Evolutionary conservation across 2,329 filamentous ascomycete genomes (phyloP).

Genomic region (Purpureocillium lavendulum): DNA sequence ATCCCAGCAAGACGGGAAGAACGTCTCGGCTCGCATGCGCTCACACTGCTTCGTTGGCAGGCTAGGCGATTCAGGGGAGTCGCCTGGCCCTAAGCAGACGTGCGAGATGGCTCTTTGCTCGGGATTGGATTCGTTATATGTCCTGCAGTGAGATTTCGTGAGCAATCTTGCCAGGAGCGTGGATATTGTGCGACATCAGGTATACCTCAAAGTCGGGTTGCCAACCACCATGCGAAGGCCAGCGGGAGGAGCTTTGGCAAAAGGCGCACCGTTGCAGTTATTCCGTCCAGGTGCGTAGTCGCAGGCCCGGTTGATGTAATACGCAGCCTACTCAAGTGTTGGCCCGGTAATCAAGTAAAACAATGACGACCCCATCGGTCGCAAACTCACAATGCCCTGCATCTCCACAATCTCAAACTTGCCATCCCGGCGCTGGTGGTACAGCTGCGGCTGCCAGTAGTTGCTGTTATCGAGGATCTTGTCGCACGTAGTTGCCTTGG

Average conservation of each 20-base stretch:
- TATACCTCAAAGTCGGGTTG: conserved; percentile 36
- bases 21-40: conserved; percentile 43
- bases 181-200: too few species aligned
- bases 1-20: conserved; percentile 57
- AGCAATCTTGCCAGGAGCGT: too few species aligned
- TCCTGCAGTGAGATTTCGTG: too few species aligned
- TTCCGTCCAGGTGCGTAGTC: conserved; percentile 14
- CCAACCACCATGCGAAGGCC: conserved; percentile 61
- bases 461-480: conserved; percentile 54
- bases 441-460: conserved; percentile 59
- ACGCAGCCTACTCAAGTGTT: conserved; percentile 13
- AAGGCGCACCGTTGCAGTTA: conserved; percentile 11
- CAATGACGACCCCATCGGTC: too few species aligned
- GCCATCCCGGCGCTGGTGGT: conserved; percentile 43
- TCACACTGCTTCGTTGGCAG: conserved; percentile 45
- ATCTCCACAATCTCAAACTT: conserved; percentile 36
- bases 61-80: conserved; percentile 33
- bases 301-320: conserved; percentile 18
- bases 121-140: conserved; percentile 32
- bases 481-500: conserved; percentile 57
- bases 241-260: conserved; percentile 48
- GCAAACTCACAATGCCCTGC: conserved; percentile 18
- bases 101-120: conserved; percentile 45
- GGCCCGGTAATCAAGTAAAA: too few species aligned
- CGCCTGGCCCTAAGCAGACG: conserved; percentile 38